These are phyloP conservation scores for Nakazawaea ishiwadae DNA, from an alignment of 805 yeast genomes.

Conservation along the genomic window DNA sequence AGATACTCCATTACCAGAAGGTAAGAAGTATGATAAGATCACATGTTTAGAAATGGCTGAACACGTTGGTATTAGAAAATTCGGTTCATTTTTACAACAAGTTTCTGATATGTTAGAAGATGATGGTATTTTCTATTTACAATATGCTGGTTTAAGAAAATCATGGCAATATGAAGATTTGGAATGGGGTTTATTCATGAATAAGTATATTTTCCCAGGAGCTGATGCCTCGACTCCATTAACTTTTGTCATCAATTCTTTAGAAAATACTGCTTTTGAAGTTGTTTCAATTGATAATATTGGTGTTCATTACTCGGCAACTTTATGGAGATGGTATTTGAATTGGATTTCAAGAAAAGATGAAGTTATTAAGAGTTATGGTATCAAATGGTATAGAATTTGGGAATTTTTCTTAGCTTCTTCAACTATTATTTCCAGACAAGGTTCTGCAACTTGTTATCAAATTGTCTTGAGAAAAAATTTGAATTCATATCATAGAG, in stretches of 20 bases:
- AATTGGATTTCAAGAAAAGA: slow-evolving; percentile 88
- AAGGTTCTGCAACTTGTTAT: slow-evolving; percentile 89
- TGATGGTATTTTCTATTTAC: slow-evolving; percentile 83
- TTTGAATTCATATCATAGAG: slow-evolving; percentile 76
- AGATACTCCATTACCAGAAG: slow-evolving; percentile 74
- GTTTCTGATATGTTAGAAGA: slow-evolving; percentile 86
- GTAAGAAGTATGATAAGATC: slow-evolving; percentile 68
- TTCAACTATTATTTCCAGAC: slow-evolving; percentile 83
- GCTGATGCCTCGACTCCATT: slow-evolving; percentile 95
- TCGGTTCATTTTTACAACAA: slow-evolving; percentile 69
- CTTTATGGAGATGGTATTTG: slow-evolving; percentile 91
- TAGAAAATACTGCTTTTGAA: slow-evolving; percentile 86
- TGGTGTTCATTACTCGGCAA: slow-evolving; percentile 90
- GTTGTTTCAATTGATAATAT: slow-evolving; percentile 78
- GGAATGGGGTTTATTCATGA: slow-evolving; percentile 93
- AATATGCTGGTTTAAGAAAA: slow-evolving; percentile 88
- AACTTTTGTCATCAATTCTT: slow-evolving; percentile 69
- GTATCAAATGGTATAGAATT: slow-evolving; percentile 85
- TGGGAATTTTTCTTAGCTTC: slow-evolving; percentile 89
- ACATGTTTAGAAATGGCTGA: slow-evolving; percentile 94
- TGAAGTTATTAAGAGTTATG: slow-evolving; percentile 71
- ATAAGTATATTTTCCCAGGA: slow-evolving; percentile 95
- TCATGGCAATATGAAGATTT: slow-evolving; percentile 93
- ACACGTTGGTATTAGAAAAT: slow-evolving; percentile 90
- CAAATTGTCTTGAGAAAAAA: slow-evolving; percentile 91